Conservation (phyloP, 106 monocot species). For the Dendrobium chrysotoxum region DNA sequence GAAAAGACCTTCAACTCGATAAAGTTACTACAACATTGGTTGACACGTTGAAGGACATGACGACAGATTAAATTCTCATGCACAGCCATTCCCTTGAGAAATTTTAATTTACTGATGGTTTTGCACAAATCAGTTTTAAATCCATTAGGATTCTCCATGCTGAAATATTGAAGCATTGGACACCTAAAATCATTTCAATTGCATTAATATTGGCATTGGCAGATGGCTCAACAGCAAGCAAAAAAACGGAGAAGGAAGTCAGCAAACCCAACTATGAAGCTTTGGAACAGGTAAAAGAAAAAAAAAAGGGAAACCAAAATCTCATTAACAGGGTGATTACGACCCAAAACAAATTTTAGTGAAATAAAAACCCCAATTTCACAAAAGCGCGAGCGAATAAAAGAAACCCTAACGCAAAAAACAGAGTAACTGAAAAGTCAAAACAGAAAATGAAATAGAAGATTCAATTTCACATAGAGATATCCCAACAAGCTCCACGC, state of each 20-base stretch:
- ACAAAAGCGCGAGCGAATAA: too few relatives aligned
- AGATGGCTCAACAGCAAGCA: background rate
- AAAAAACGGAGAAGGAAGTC: background rate
- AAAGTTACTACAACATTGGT: conserved; percentile 18
- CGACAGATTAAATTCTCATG: conserved; percentile 27
- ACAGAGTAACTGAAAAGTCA: background rate
- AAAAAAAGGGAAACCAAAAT: too few relatives aligned
- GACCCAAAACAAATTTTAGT: too few relatives aligned
- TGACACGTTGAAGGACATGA: conserved; percentile 27
- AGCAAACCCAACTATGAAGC: background rate
- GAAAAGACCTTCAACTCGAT: conserved; percentile 38
- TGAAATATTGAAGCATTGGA: conserved; percentile 45
- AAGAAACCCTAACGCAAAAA: background rate
- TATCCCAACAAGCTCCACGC: too few relatives aligned
- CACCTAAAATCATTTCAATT: conserved; percentile 29
- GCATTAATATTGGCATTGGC: background rate
- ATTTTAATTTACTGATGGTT: conserved; percentile 30
- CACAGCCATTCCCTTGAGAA: conserved; percentile 54
- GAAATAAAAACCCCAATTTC: too few relatives aligned
- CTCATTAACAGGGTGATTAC: too few relatives aligned
- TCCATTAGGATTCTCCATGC: conserved; percentile 25
- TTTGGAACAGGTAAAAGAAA: too few relatives aligned
- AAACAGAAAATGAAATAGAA: too few relatives aligned
- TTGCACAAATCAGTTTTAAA: conserved; percentile 25
- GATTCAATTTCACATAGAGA: too few relatives aligned